Percentiles rank a stretch among this genome's conserved stretches.
phyloP scores from a whole-genome alignment of 2,329 filamentous ascomycete genomes.

The Ophiobolus disseminans region DNA sequence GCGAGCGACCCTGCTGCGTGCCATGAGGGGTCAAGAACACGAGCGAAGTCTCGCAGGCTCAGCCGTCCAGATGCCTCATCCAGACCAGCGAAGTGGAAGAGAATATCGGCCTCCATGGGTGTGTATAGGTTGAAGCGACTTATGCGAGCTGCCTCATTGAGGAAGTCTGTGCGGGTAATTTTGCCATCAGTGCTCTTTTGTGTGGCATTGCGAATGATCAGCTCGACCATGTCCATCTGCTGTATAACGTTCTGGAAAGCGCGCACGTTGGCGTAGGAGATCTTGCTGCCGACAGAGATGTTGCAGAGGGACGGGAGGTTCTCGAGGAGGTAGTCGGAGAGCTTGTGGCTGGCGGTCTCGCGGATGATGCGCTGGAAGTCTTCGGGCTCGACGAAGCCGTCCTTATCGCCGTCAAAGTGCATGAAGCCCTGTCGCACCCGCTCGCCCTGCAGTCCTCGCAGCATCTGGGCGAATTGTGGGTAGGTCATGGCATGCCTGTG shows the following conservation, averaged over 20 bases:
- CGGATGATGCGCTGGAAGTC: slow-evolving; percentile 97
- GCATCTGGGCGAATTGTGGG: slow-evolving; percentile 96
- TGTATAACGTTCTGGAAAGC: slow-evolving; percentile 98
- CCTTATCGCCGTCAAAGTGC: slow-evolving; percentile 85
- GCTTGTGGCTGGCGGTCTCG: slow-evolving; percentile 92
- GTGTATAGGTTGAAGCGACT: slow-evolving; percentile 96
- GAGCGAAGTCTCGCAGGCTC: slow-evolving; percentile 83
- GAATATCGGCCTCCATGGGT: slow-evolving; percentile 97
- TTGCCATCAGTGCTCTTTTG: slow-evolving; percentile 84
- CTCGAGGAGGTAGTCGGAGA: slow-evolving; percentile 92
- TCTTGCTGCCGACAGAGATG: slow-evolving; percentile 88
- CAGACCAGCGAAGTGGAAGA: slow-evolving; percentile 96
- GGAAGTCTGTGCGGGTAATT: slow-evolving; percentile 91
- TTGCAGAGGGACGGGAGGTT: slow-evolving; percentile 94
- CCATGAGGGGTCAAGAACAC: slow-evolving; percentile 95
- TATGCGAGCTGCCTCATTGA: slow-evolving; percentile 89
- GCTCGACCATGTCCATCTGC: slow-evolving; percentile 96
- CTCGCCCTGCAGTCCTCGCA: slow-evolving; percentile 94
- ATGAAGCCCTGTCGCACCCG: slow-evolving; percentile 95
- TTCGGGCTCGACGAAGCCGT: slow-evolving; percentile 93
- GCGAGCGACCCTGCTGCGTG: slow-evolving; percentile 68
- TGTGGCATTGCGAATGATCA: slow-evolving; percentile 88
- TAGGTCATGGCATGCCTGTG: slow-evolving; percentile 92
- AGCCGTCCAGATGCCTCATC: slow-evolving; percentile 88
- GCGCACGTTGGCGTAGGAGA: slow-evolving; percentile 96